Conservation (phyloP, 495 filamentous ascomycete genomes). For the Friedmanniomyces simplex region DNA sequence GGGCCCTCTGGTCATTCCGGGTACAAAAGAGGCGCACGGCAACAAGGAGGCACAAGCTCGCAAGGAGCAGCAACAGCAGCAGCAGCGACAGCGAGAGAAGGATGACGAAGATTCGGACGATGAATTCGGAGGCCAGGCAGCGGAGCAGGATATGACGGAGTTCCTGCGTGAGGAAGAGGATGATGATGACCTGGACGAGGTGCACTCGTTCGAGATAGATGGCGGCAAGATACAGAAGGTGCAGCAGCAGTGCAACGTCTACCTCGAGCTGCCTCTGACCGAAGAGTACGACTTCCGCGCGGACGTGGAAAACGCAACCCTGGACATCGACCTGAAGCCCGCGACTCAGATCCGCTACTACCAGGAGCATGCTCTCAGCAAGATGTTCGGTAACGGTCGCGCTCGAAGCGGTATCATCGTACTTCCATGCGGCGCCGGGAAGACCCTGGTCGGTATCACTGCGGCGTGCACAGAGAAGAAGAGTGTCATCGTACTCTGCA, state of each 20-base stretch:
- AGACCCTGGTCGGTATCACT: constrained; percentile 94
- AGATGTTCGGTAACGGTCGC: constrained; percentile 98
- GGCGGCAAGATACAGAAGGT: constrained; percentile 69
- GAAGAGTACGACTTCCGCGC: constrained; percentile 99
- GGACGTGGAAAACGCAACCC: constrained; percentile 74
- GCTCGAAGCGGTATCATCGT: constrained; percentile 97
- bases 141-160: constrained; percentile 40
- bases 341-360: constrained; percentile 79
- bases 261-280: constrained; percentile 74
- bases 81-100: constrained; percentile 32
- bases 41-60: constrained; percentile 50
- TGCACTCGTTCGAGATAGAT: constrained; percentile 90
- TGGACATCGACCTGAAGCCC: constrained; percentile 85
- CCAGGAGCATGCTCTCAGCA: constrained; percentile 92
- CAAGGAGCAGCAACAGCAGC: constrained; percentile 33
- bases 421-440: constrained; percentile 90
- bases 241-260: constrained; percentile 71
- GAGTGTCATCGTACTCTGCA: constrained; percentile 87
- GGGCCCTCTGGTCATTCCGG: constrained; percentile 85
- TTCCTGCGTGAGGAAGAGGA: constrained; percentile 59
- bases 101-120: constrained; percentile 41
- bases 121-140: constrained; percentile 20
- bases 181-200: constrained; percentile 78
- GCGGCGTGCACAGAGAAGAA: constrained; percentile 97
- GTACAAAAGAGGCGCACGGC: constrained; percentile 85